Base-by-base conservation (phyloP, 441 rosid species). In the Arabidopsis lyrata region DNA sequence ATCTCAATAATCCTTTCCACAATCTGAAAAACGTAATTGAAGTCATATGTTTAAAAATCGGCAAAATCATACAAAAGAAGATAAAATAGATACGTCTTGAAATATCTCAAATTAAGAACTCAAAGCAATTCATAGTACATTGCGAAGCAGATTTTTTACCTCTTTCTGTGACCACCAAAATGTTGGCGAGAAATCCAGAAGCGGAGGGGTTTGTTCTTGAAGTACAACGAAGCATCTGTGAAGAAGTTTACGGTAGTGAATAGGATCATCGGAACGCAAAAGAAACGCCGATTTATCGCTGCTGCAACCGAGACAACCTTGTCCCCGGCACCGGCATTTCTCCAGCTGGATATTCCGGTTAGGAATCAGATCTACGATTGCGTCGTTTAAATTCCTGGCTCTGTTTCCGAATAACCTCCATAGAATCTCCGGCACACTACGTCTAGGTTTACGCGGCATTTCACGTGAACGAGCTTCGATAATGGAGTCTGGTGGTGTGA, bases 381-480 rank as follows among this genome's bases (percentile, higher is more conserved):
- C 50, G 39, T 77, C 69, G 73, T 85, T 72, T 7, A 94, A 76
- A 41, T 81, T 81, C n/a, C 52, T 80, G 5, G 90, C 90, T 41
- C 80, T 63, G 18, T 79, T 65, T 8, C 82, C 77, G 76, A 77
- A 87, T 10, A 88, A 58, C 66, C 80, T 74, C 95, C 96, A 79
- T 13, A 91, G 80, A 49, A 87, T 80, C 74, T 75, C 81, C n/a
- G 98, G 97, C n/a, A 84, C 87, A 18, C 45, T 77, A 63, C 74
- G 78, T 12, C 59, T 68, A 36, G 72, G 68, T 73, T 78, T 86
- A 80, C 80, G 86, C 69, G 77, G 48, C 95, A 87, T 90, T 83
- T 55, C 63, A 11, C 31, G 49, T 42, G 52, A 55, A 27, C 22
- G 65, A 74, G 68, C 68, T 50, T 66, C 60, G 77, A 42, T 32